Conservation (phyloP, 202 grass and related monocot species). For the Zoysia matrella region DNA sequence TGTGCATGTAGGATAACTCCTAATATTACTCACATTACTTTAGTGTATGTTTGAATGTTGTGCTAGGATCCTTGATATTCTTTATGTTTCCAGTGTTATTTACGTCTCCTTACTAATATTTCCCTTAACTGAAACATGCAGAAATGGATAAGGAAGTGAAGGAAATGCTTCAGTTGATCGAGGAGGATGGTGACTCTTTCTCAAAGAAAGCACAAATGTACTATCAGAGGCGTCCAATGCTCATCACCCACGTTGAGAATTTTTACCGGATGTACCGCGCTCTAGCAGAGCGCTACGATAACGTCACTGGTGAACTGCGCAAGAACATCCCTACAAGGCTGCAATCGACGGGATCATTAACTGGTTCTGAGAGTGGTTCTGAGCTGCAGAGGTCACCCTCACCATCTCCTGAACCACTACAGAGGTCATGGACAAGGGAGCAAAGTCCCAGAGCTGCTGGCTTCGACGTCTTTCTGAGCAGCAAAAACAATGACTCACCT, state of each 20-base stretch:
- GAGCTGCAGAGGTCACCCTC: conserved; percentile 52
- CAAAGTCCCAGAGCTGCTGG: conserved; percentile 67
- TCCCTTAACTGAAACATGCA: conserved; percentile 53
- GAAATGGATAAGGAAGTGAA: conserved; percentile 96
- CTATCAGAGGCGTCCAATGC: conserved; percentile 81
- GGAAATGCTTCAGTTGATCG: conserved; percentile 87
- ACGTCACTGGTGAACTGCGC: conserved; percentile 81
- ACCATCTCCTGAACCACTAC: conserved; percentile 56
- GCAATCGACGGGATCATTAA: conserved; percentile 51
- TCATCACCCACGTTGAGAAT: conserved; percentile 76
- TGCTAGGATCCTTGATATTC: background rate
- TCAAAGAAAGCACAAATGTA: conserved; percentile 94
- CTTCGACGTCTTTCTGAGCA: conserved; percentile 75
- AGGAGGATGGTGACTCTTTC: conserved; percentile 84
- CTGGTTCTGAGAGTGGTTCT: conserved; percentile 52
- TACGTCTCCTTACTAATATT: conserved; percentile 11
- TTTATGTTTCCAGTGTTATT: background rate
- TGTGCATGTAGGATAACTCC: background rate
- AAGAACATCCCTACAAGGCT: conserved; percentile 77
- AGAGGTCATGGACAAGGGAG: conserved; percentile 56
- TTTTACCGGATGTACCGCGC: conserved; percentile 94
- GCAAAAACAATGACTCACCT: conserved; percentile 53
- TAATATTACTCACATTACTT: background rate
- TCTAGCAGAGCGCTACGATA: conserved; percentile 90
- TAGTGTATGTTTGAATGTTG: background rate